Percentiles rank a stretch among this genome's conserved stretches.
Evolutionary conservation across 2,329 filamentous ascomycete genomes (phyloP).

Genomic region (Monosporascus sp.): DNA sequence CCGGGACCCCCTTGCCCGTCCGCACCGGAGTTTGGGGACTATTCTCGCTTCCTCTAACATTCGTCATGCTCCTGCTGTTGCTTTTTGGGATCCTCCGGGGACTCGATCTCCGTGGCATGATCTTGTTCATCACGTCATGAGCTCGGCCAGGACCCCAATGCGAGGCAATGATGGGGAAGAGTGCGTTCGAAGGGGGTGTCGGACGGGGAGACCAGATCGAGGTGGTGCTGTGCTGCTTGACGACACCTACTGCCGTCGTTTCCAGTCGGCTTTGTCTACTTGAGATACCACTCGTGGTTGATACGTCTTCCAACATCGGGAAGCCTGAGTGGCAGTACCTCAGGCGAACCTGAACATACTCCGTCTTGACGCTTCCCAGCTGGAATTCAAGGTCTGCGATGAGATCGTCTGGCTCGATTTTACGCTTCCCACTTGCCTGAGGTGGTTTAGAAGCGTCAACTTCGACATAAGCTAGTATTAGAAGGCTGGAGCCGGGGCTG

Average conservation of each 20-base stretch:
- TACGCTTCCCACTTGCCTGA: slow-evolving; percentile 17
- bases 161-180: slow-evolving; percentile 41
- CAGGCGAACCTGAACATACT: slow-evolving; percentile 48
- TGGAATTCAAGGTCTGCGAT: slow-evolving; percentile 55
- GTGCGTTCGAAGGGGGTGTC: slow-evolving; percentile 28
- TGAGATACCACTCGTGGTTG: slow-evolving; percentile 28
- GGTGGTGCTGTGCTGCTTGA: slow-evolving; percentile 42
- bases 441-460: slow-evolving; percentile 22
- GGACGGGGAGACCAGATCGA: slow-evolving; percentile 49
- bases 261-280: slow-evolving; percentile 44
- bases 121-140: slow-evolving; percentile 34
- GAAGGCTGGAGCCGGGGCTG: slow-evolving; percentile 36
- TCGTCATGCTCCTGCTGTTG: not conserved
- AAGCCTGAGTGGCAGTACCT: slow-evolving; percentile 55
- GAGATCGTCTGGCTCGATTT: slow-evolving; percentile 46
- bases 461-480: slow-evolving; percentile 44
- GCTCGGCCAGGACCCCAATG: slow-evolving; percentile 45
- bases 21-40: not conserved
- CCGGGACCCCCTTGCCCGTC: slow-evolving; percentile 5
- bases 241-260: slow-evolving; percentile 46
- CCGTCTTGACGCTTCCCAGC: slow-evolving; percentile 42
- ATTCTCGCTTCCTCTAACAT: not conserved
- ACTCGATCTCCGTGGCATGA: slow-evolving; percentile 12
- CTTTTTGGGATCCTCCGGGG: slow-evolving; percentile 2
- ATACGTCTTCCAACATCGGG: slow-evolving; percentile 26